These are phyloP conservation scores for Eimeria maxima DNA, from an alignment of 169 alveolate genomes.

Conservation along the genomic window DNA sequence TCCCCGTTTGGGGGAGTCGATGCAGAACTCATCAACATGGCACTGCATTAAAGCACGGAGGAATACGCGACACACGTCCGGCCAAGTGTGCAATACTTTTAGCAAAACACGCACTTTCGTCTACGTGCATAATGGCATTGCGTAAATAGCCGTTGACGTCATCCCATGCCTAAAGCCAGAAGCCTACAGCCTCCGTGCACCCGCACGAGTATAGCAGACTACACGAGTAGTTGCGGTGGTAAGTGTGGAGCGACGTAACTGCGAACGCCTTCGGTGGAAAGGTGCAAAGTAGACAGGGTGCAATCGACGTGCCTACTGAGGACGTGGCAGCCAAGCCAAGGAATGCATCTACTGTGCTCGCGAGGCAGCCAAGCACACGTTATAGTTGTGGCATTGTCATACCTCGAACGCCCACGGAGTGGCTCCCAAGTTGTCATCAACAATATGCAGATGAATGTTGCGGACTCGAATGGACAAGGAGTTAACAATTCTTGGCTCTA, in stretches of 20 bases:
- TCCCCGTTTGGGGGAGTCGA: constrained; percentile 83
- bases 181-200: no score
- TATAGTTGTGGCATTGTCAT: not conserved
- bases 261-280: not conserved
- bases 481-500: constrained; percentile 89
- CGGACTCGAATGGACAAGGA: constrained; percentile 87
- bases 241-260: not conserved
- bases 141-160: not conserved
- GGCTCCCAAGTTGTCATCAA: constrained; percentile 89
- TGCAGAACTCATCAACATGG: constrained; percentile 82
- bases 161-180: not conserved
- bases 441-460: constrained; percentile 87
- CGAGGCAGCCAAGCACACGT: not conserved
- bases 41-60: constrained; percentile 55
- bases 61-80: not conserved
- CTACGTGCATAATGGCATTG: not conserved
- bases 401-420: constrained; percentile 90
- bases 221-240: not conserved
- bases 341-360: not conserved
- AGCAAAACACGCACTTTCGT: not conserved
- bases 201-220: no score
- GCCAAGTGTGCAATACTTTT: not conserved
- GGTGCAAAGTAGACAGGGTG: not conserved
- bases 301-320: not conserved
- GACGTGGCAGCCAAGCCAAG: not conserved